Evolutionary conservation across 352 stramenopile genomes (phyloP).

Genomic region (Saprolegnia parasitica): DNA sequence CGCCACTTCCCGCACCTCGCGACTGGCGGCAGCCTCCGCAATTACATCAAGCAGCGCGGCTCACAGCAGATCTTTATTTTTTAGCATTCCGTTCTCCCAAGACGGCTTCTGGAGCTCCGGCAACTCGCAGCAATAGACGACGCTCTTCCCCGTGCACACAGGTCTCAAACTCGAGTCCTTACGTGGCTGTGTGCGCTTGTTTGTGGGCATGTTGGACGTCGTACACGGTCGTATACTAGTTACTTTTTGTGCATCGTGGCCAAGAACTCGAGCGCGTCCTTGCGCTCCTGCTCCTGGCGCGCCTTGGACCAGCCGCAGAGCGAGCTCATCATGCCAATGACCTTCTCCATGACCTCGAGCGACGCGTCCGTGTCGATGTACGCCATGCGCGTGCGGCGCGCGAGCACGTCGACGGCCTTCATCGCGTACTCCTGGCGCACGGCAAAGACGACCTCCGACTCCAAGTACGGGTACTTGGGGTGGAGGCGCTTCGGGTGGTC

Average conservation of each 20-base stretch:
- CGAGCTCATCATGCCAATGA: slow-evolving; percentile 92
- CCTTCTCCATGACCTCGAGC: slow-evolving; percentile 65
- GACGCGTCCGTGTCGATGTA: slow-evolving; percentile 89
- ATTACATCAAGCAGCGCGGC: too few species aligned
- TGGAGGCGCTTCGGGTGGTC: slow-evolving; percentile 86
- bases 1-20: too few species aligned
- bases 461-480: slow-evolving; percentile 93
- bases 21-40: too few species aligned
- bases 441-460: slow-evolving; percentile 92
- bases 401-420: slow-evolving; percentile 90
- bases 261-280: slow-evolving; percentile 73
- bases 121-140: too few species aligned
- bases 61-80: too few species aligned
- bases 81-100: too few species aligned
- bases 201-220: too few species aligned
- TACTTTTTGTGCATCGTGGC: slow-evolving; percentile 79
- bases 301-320: slow-evolving; percentile 82
- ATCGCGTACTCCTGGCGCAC: slow-evolving; percentile 93
- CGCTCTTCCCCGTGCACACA: too few species aligned
- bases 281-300: slow-evolving; percentile 63
- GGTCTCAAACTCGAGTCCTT: too few species aligned
- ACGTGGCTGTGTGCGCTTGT: too few species aligned
- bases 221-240: neutral
- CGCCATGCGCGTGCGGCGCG: slow-evolving; percentile 87
- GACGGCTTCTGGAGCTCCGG: too few species aligned